These are phyloP conservation scores for Ophiostoma quercus DNA, from an alignment of 2,329 filamentous ascomycete genomes.

Conservation along the genomic window DNA sequence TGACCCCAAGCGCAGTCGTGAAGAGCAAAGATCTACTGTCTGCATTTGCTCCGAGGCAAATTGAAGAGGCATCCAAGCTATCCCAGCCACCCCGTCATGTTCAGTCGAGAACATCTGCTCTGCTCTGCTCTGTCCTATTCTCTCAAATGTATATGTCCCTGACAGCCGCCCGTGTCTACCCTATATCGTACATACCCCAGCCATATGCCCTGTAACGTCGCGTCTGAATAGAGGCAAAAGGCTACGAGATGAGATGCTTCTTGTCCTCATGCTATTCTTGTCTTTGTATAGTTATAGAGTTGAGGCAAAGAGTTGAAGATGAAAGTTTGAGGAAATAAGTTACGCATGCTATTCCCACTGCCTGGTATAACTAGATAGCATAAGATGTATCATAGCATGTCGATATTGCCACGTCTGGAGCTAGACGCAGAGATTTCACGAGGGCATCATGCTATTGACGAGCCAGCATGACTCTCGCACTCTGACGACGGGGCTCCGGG, in stretches of 20 bases:
- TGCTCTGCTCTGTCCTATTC: not conserved
- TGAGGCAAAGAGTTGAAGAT: not conserved
- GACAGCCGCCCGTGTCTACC: not conserved
- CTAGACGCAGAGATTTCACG: not conserved
- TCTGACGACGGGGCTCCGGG: not conserved
- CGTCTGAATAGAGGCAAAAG: slow-evolving; percentile 6
- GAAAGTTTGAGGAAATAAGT: not conserved
- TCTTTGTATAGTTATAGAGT: not conserved
- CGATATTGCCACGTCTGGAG: not conserved
- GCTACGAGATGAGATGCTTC: not conserved
- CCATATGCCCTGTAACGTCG: not conserved
- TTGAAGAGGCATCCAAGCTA: not conserved
- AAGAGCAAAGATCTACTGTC: not conserved
- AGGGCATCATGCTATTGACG: not conserved
- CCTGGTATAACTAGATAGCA: not conserved
- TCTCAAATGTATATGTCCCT: not conserved
- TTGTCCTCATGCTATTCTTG: not conserved
- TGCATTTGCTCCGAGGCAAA: not conserved
- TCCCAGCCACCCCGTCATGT: not conserved
- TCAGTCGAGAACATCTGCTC: not conserved
- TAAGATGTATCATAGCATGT: not conserved
- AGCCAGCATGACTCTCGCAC: not conserved
- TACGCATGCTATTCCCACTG: not conserved
- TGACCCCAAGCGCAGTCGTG: not conserved
- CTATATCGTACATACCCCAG: not conserved